phyloP scores from a whole-genome alignment of 495 filamentous ascomycete species.

The Aspergillus sclerotiicarbonarius region DNA sequence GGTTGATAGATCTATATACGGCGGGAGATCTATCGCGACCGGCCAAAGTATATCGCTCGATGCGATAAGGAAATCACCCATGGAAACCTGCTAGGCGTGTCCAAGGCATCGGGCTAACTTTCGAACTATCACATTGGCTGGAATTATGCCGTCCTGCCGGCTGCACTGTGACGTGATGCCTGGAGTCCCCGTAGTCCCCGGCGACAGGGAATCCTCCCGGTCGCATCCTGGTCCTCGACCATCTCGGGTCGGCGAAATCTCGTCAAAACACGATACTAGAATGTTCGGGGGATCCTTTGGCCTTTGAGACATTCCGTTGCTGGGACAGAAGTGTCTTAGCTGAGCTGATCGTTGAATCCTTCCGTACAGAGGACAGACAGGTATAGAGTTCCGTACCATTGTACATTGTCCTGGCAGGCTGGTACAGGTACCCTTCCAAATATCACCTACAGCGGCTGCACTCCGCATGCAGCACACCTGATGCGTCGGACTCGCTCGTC shows the following conservation, averaged over 20 bases:
- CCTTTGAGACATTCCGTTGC: not conserved
- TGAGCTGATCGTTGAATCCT: not conserved
- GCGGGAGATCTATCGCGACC: not conserved
- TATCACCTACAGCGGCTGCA: constrained; percentile 8
- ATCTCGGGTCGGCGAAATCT: constrained; percentile 2
- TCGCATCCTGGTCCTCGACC: constrained; percentile 13
- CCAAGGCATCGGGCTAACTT: not conserved
- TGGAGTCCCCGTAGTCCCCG: not conserved
- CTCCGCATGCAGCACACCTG: constrained; percentile 20
- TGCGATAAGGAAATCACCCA: not conserved
- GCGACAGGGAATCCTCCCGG: constrained; percentile 17
- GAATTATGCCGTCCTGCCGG: not conserved
- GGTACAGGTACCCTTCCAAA: not conserved
- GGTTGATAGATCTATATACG: not conserved
- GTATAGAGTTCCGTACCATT: not conserved
- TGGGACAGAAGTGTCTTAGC: not conserved
- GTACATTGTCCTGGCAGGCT: not conserved
- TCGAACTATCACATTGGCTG: too few species aligned
- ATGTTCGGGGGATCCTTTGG: not conserved
- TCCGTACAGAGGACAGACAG: not conserved
- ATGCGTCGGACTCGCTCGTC: constrained; percentile 7
- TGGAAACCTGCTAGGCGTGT: not conserved
- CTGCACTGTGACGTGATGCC: not conserved
- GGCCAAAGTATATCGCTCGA: not conserved
- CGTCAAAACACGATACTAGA: not conserved